These are phyloP conservation scores for Fabrea salina DNA, from an alignment of 169 alveolate species.

Conservation along the genomic window DNA sequence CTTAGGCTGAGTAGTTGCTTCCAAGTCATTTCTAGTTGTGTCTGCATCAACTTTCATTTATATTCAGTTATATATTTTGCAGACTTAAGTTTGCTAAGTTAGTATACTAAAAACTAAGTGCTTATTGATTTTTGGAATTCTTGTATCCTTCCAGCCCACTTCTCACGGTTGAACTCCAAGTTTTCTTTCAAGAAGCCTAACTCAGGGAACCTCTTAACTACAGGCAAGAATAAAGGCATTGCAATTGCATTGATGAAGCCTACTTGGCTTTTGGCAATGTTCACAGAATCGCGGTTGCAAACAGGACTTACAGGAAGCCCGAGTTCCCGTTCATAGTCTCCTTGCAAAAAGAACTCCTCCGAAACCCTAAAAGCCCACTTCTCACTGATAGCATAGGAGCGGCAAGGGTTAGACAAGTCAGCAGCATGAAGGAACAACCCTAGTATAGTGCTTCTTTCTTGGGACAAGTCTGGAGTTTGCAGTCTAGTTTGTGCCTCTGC, in stretches of 20 bases:
- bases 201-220: background rate
- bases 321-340: conserved; percentile 65
- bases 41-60: no score
- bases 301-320: conserved; percentile 57
- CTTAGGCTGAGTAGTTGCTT: no score
- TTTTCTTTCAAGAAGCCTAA: background rate
- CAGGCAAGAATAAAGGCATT: background rate
- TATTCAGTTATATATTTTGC: no score
- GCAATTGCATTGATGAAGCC: conserved; percentile 54
- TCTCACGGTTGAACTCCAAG: conserved; percentile 42
- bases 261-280: conserved; percentile 55
- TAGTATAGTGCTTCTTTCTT: conserved; percentile 38
- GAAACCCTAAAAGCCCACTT: conserved; percentile 65
- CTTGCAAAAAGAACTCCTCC: conserved; percentile 77
- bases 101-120: no score
- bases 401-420: conserved; percentile 68
- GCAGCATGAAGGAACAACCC: conserved; percentile 68
- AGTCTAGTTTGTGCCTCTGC: conserved; percentile 39
- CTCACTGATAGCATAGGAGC: conserved; percentile 47
- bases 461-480: conserved; percentile 36
- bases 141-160: no score
- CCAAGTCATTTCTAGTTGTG: no score
- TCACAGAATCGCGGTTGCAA: conserved; percentile 65
- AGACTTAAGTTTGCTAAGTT: no score
- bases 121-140: no score